Conservation (phyloP, 306 rosid species). For the Inga oerstediana region DNA sequence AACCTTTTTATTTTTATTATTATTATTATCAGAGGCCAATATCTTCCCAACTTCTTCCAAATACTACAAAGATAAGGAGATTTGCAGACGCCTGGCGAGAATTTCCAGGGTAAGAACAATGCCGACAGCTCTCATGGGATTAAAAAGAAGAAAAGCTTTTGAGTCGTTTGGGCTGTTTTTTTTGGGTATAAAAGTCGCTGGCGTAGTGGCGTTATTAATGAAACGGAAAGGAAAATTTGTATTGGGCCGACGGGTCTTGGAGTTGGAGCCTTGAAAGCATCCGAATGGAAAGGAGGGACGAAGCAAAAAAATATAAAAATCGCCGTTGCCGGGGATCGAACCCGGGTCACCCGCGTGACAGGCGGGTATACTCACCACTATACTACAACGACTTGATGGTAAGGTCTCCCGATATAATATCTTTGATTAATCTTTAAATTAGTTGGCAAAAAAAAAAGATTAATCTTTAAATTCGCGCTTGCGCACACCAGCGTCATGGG, state of each 20-base stretch:
- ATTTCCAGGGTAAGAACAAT: background rate
- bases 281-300: background rate
- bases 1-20: too few relatives aligned
- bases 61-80: too few relatives aligned
- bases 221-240: too few relatives aligned
- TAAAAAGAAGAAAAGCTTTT: background rate
- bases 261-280: background rate
- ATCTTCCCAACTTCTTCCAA: too few relatives aligned
- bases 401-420: accelerated
- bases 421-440: too few relatives aligned
- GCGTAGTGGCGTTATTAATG: too few relatives aligned
- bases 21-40: too few relatives aligned
- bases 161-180: background rate
- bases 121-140: background rate
- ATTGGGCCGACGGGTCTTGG: too few relatives aligned
- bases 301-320: background rate
- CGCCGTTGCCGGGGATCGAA: constrained; percentile 22
- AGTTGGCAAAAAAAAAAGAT: too few relatives aligned
- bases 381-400: background rate
- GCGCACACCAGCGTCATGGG: background rate
- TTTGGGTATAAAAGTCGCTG: too few relatives aligned
- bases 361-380: constrained; percentile 18
- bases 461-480: background rate
- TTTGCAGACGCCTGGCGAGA: background rate
- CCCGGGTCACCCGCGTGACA: constrained; percentile 15